These are phyloP conservation scores for Cinnamomum chago DNA, from an alignment of 164 flowering plant species.

Conservation along the genomic window DNA sequence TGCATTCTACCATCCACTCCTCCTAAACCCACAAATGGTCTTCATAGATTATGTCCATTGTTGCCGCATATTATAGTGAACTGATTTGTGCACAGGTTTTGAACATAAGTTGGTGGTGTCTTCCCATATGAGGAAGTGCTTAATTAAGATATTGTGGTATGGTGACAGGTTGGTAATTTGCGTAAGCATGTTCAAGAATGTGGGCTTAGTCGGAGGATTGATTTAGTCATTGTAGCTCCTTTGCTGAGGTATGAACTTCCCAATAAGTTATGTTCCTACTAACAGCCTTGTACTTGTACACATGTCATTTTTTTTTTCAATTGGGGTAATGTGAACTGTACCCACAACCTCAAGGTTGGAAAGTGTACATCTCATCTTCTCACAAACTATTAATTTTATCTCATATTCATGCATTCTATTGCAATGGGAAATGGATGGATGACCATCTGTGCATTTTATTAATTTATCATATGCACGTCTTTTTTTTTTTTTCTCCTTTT, in stretches of 20 bases:
- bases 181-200: conserved; percentile 55
- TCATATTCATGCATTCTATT: too few species aligned
- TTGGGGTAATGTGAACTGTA: neutral
- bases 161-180: conserved; percentile 61
- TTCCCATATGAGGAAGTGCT: neutral
- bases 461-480: neutral
- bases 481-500: too few species aligned
- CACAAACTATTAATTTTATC: too few species aligned
- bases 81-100: neutral
- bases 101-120: neutral
- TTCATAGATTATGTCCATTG: neutral
- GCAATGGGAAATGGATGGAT: neutral
- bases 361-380: too few species aligned
- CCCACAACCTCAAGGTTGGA: too few species aligned
- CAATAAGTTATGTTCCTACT: neutral
- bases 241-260: conserved; percentile 50
- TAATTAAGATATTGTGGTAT: conserved; percentile 1
- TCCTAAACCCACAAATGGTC: neutral
- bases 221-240: conserved; percentile 70
- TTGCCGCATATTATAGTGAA: neutral
- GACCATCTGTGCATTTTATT: neutral
- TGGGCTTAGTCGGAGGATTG: conserved; percentile 57
- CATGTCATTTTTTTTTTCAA: neutral
- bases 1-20: neutral
- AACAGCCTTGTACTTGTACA: neutral